Evolutionary conservation across 1,284 basidiomycete genomes (phyloP).

Genomic region (Trichosporon faecale): DNA sequence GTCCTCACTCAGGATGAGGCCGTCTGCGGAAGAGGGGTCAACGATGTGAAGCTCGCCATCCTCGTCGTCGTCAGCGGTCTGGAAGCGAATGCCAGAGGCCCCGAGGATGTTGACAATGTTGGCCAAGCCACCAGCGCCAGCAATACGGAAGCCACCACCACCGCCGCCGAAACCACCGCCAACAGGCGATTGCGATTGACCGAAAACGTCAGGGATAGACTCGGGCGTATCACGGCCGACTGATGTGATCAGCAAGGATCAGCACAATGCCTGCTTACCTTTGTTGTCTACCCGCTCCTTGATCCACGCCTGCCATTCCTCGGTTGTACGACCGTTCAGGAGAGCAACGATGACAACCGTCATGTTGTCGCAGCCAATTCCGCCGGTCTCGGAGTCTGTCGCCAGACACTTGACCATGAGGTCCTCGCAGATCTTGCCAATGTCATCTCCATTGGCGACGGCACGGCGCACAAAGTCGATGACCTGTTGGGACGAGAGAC

Average conservation of each 20-base stretch:
- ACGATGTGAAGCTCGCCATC: conserved; percentile 36
- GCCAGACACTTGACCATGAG: conserved; percentile 93
- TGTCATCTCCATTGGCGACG: conserved; percentile 74
- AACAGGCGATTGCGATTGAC: conserved; percentile 27
- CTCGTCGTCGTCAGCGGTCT: conserved; percentile 40
- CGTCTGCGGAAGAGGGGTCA: conserved; percentile 15
- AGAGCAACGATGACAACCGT: conserved; percentile 88
- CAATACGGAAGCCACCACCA: conserved; percentile 42
- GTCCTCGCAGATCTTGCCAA: conserved; percentile 79
- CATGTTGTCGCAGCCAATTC: conserved; percentile 99
- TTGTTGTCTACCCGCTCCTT: conserved; percentile 74
- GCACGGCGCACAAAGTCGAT: conserved; percentile 83
- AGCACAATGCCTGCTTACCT: conserved; percentile 59
- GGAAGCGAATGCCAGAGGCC: conserved; percentile 45
- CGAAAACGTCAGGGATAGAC: conserved; percentile 51
- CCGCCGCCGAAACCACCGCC: conserved; percentile 24
- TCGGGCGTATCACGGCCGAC: conserved; percentile 59
- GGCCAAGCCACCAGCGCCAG: conserved; percentile 44
- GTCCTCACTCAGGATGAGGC: conserved; percentile 16
- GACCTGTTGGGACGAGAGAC: conserved; percentile 87
- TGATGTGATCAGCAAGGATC: conserved; percentile 29
- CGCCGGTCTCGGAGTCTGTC: conserved; percentile 86
- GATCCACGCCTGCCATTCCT: conserved; percentile 93
- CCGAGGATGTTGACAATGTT: conserved; percentile 50
- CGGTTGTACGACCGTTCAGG: conserved; percentile 77